Evolutionary conservation across 116 monocot species (phyloP).

Genomic region (Iris pallida): DNA sequence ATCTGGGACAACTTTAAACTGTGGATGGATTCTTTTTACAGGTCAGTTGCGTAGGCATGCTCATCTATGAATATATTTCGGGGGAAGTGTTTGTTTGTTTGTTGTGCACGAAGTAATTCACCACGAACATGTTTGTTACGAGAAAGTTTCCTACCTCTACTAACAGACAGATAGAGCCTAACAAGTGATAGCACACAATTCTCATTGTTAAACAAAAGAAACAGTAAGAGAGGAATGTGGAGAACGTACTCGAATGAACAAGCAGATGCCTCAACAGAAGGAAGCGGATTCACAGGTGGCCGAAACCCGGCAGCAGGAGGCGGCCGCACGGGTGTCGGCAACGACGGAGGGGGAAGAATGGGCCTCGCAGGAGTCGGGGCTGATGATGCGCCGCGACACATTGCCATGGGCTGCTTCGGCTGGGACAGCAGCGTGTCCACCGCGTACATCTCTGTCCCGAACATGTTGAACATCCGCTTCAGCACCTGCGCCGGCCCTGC

Average conservation of each 20-base stretch:
- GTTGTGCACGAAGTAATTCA: too few species aligned
- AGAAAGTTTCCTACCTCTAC: background rate
- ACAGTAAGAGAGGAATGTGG: background rate
- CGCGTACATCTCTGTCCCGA: constrained; percentile 46
- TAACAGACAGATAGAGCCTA: background rate
- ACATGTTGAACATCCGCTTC: constrained; percentile 41
- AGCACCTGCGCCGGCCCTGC: constrained; percentile 34
- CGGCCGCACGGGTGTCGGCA: background rate
- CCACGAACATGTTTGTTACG: too few species aligned
- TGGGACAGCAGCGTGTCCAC: constrained; percentile 53
- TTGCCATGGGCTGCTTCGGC: constrained; percentile 37
- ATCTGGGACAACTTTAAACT: too few species aligned
- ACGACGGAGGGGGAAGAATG: background rate
- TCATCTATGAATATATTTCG: too few species aligned
- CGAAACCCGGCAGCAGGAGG: background rate
- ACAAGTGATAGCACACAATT: background rate
- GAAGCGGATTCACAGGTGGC: background rate
- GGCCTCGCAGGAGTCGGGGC: constrained; percentile 1
- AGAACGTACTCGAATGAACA: constrained; percentile 49
- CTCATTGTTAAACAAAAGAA: background rate
- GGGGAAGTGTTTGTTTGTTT: too few species aligned
- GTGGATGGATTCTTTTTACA: too few species aligned
- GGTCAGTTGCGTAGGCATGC: too few species aligned
- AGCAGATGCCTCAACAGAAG: constrained; percentile 40
- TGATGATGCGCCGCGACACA: constrained; percentile 20